phyloP scores from a whole-genome alignment of 2,329 filamentous ascomycete species.

The Fusarium globosum region DNA sequence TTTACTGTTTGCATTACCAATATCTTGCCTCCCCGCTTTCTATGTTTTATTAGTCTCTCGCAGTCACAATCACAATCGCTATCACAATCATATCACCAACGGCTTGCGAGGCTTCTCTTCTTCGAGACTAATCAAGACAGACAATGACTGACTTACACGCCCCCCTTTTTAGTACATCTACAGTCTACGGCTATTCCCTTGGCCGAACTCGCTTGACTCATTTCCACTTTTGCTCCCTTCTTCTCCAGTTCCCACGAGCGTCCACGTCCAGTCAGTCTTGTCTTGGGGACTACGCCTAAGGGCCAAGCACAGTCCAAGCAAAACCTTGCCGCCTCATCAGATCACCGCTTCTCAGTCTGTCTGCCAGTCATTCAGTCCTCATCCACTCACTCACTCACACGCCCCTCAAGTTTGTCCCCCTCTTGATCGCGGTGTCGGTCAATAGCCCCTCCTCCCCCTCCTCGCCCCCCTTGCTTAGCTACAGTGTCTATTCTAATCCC shows the following conservation, averaged over 20 bases:
- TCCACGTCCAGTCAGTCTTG: background rate
- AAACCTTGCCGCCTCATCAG: slow-evolving; percentile 34
- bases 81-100: background rate
- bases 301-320: slow-evolving; percentile 26
- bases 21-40: background rate
- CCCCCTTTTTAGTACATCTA: background rate
- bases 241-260: background rate
- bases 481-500: background rate
- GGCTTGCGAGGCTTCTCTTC: background rate
- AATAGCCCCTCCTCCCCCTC: background rate
- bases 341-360: background rate
- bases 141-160: slow-evolving; percentile 8
- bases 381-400: background rate
- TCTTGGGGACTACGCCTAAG: background rate
- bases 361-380: background rate
- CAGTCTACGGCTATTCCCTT: slow-evolving; percentile 6
- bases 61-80: background rate
- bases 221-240: slow-evolving; percentile 18
- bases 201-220: slow-evolving; percentile 19
- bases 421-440: background rate
- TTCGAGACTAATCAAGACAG: background rate
- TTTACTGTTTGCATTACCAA: background rate
- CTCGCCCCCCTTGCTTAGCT: background rate
- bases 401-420: slow-evolving; percentile 1
- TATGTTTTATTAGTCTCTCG: background rate